Percentiles rank a stretch among this genome's conserved stretches.
These are phyloP conservation scores for Pythium aquatile DNA, from an alignment of 352 stramenopile genomes.

Conservation along the genomic window DNA sequence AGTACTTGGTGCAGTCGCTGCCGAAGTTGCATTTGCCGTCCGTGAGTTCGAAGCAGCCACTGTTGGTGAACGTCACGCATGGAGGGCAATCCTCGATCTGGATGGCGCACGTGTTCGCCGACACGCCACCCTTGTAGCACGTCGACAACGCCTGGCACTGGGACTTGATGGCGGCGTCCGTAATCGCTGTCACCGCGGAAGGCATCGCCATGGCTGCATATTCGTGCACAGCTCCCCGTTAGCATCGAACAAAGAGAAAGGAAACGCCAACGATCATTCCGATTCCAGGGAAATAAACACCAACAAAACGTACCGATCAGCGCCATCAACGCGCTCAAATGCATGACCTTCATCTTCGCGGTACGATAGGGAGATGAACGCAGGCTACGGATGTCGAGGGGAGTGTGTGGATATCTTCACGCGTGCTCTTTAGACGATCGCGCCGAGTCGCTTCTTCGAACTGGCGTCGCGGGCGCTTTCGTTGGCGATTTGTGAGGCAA, in stretches of 20 bases:
- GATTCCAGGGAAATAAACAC: background rate
- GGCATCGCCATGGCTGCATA: constrained; percentile 12
- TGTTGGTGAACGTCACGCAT: constrained; percentile 35
- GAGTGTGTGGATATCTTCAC: background rate
- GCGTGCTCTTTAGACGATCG: constrained; percentile 1
- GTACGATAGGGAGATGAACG: too few species aligned
- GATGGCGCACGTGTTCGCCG: constrained; percentile 26
- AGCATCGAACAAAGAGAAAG: background rate
- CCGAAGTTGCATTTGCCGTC: constrained; percentile 31
- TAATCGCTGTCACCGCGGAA: background rate
- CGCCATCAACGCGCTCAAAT: constrained; percentile 11
- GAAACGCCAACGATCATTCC: constrained; percentile 4
- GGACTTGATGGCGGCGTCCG: constrained; percentile 11
- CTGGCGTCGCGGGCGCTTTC: background rate
- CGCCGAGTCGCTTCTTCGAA: background rate
- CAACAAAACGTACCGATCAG: constrained; percentile 17
- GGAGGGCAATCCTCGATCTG: constrained; percentile 29
- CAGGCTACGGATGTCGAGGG: background rate
- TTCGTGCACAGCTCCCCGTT: background rate
- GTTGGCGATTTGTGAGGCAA: constrained; percentile 7
- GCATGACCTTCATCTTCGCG: constrained; percentile 17
- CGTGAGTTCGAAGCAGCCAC: constrained; percentile 28
- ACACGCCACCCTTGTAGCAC: constrained; percentile 32
- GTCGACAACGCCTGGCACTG: constrained; percentile 24
- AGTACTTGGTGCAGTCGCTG: constrained; percentile 29